Conservation (phyloP, 139 green algal species). For the Chlamydomonas sp. region DNA sequence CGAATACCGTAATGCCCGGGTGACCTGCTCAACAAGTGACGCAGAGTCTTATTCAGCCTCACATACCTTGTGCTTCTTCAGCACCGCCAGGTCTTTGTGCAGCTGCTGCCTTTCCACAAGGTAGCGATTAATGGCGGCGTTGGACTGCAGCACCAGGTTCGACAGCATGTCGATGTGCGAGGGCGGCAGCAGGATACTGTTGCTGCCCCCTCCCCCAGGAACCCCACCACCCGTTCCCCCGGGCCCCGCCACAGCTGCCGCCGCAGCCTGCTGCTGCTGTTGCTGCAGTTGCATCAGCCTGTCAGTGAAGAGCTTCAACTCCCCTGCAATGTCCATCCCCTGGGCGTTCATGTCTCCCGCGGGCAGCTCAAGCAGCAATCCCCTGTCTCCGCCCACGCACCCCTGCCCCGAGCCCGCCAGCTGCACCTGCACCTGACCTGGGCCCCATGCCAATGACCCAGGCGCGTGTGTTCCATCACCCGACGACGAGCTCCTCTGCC, state of each 20-base stretch:
- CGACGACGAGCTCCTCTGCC: no score
- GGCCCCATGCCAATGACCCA: no score
- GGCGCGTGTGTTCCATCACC: no score
- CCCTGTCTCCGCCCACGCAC: no score
- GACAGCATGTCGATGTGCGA: conserved; percentile 36
- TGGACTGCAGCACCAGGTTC: conserved; percentile 38
- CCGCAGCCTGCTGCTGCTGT: conserved; percentile 20
- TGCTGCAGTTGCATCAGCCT: conserved; percentile 33
- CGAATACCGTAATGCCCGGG: no score
- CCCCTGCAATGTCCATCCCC: conserved; percentile 27
- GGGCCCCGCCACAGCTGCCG: neutral
- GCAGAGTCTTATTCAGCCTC: no score
- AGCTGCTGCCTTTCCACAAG: conserved; percentile 39
- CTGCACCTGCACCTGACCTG: no score
- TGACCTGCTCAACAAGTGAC: no score
- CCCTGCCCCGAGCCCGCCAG: no score
- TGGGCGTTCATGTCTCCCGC: neutral
- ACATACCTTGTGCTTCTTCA: conserved; percentile 28
- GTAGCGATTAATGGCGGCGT: conserved; percentile 41
- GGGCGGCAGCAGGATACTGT: conserved; percentile 24
- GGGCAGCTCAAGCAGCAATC: no score
- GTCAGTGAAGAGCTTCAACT: conserved; percentile 42
- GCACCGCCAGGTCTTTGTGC: conserved; percentile 36
- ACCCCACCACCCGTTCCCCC: neutral
- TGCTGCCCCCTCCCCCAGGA: neutral